Evolutionary conservation across 2,329 filamentous ascomycete genomes (phyloP), one percentile per base, ranked within the genome.

Genomic region (Aspergillus floridensis): DNA sequence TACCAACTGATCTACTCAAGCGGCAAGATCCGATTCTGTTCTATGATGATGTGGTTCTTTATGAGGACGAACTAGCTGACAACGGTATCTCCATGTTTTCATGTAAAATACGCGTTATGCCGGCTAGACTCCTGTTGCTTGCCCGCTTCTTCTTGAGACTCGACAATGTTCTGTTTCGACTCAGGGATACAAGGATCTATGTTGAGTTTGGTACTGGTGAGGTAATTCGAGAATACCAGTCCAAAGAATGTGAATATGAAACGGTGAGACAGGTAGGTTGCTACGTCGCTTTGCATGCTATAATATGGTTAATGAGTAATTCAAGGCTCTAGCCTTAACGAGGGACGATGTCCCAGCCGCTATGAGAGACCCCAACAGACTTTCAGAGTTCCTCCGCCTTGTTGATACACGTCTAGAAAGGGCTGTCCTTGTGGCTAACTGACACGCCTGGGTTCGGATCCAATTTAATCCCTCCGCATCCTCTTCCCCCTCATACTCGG

Each of bases 61-160:
- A 96, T 75, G 95, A 99, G 79, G 96, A 96, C 78, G 95, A 99
- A 80, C 85, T 99, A 50, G 95, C 96, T 61, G 95, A 99, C 76
- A 99, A 99, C 72, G 95, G 95, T 62, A 95, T 98, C 67, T 91
- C 92, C 31, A 84, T 97, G 72, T 82, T 96, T 59, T 96, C 88
- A 63, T 92, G 90, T 77, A 99, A 99, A 81, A 81, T 98, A 53
- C 84, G 95, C 60, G 93, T 98, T 58, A 97, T 98, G 88, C 91
- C 93, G 57, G 86, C 88, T 68, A 84, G 95, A 57, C 87, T 99
- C 77, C 82, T 99, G 57, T 81, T 99, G 61, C 84, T 99, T 3
- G 87, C 86, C 65, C 84, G 95, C 24, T 88, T 97, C 72, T 99
- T 96, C 76, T 91, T 99, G 88, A 84, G 95, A 59, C 81, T 99